Evolutionary conservation across 345 rosid genomes (phyloP).

Genomic region (Geranium brycei): DNA sequence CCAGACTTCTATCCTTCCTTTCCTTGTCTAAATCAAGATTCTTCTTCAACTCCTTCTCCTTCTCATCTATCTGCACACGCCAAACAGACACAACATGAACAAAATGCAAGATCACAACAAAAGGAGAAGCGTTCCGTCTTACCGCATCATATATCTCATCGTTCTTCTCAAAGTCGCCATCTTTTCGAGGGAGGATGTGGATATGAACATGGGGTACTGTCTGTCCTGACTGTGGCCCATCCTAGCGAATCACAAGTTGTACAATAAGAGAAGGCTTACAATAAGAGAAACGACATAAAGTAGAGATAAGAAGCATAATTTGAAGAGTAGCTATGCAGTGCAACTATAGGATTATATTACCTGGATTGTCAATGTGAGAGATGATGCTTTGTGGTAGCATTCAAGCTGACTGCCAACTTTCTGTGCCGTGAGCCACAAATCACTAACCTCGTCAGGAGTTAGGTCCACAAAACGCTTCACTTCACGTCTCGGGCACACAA

Average conservation of each 20-base stretch:
- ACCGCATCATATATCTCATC: slow-evolving; percentile 86
- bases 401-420: slow-evolving; percentile 66
- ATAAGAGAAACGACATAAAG: neutral
- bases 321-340: neutral
- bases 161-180: slow-evolving; percentile 76
- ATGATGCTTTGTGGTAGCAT: slow-evolving; percentile 58
- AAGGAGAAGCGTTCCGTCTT: slow-evolving; percentile 14
- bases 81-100: neutral
- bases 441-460: slow-evolving; percentile 62
- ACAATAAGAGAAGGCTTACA: neutral
- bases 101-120: neutral
- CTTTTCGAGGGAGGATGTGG: slow-evolving; percentile 74
- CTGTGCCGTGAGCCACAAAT: slow-evolving; percentile 73
- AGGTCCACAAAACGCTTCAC: slow-evolving; percentile 82
- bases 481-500: slow-evolving; percentile 74
- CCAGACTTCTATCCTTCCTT: slow-evolving; percentile 1
- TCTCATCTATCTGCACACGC: neutral
- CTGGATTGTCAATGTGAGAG: slow-evolving; percentile 68
- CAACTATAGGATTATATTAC: slow-evolving; percentile 21
- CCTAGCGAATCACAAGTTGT: slow-evolving; percentile 25
- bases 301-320: neutral
- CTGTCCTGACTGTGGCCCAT: slow-evolving; percentile 92
- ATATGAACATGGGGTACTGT: slow-evolving; percentile 86
- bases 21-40: slow-evolving; percentile 3
- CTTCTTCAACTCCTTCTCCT: slow-evolving; percentile 1